Evolutionary conservation across 139 green algal genomes (phyloP), one percentile per base, ranked within the genome.

Genomic region (Closterium sp.): DNA sequence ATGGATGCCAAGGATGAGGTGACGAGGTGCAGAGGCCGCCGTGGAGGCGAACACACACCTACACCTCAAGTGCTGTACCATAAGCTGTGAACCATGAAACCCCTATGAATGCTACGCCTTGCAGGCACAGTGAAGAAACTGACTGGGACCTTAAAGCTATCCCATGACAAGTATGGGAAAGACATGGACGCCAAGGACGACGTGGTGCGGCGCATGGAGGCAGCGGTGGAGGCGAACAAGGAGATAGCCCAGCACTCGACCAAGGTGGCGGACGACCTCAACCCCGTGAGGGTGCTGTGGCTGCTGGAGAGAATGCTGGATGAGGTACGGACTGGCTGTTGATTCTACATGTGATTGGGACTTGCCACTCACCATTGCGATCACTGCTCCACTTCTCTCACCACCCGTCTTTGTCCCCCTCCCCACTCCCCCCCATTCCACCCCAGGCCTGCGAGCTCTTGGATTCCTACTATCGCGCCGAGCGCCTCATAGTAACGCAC

Each of bases 261-360:
- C 30, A 96, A 96, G 88, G 95, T 96, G 31, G 89, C 94, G 50
- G 98, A 99, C 91, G 98, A 99, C 95, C 95, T 99, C 34, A 98
- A 98, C 94, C 98, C 98, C 1, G 95, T 99, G 42, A 94, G 94
- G 19, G 97, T 98, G 85, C 92, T 97, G 85, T 87, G 85, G 28
- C 95, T 99, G 27, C 98, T 99, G 87, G 87, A 96, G 31, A 70
- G 89, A n/a, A 97, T 99, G 42, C 95, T 95, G 1, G 93, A 97
- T 32, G 92, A 95, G 91, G 92, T 95, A 30, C 4, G 28, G 62
- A 27, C 73, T 86, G n/a, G n/a, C n/a, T 27, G 24, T 86, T 27
- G 34, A 42, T n/a, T n/a, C n/a, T n/a, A n/a, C n/a, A n/a, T n/a
- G n/a, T n/a, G n/a, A n/a, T n/a, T n/a, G n/a, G n/a, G n/a, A n/a